These are phyloP conservation scores for Tetrapisispora fleetii DNA, from an alignment of 805 yeast species.

Conservation along the genomic window DNA sequence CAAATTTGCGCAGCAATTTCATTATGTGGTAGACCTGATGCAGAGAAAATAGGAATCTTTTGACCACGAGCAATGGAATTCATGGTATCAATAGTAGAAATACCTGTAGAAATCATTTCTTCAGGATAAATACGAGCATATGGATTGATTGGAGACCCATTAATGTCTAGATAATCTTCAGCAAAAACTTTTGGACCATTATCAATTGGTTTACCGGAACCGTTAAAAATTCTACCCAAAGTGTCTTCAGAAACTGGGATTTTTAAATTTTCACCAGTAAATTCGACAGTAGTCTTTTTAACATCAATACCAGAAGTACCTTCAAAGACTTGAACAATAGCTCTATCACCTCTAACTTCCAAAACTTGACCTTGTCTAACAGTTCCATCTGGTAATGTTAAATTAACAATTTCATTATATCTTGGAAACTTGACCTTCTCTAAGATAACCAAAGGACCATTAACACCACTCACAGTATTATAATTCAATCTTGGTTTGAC, in stretches of 20 bases:
- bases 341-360: slow-evolving; percentile 94
- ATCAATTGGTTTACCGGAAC: slow-evolving; percentile 97
- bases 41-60: slow-evolving; percentile 97
- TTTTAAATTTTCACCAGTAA: slow-evolving; percentile 88
- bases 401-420: slow-evolving; percentile 91
- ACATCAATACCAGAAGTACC: slow-evolving; percentile 99
- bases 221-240: slow-evolving; percentile 96
- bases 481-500: slow-evolving; percentile 85
- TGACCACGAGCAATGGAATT: slow-evolving; percentile 99
- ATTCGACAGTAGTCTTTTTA: slow-evolving; percentile 93
- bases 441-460: slow-evolving; percentile 92
- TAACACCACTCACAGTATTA: slow-evolving; percentile 96
- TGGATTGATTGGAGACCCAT: slow-evolving; percentile 98
- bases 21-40: slow-evolving; percentile 98
- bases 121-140: slow-evolving; percentile 97
- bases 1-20: slow-evolving; percentile 99
- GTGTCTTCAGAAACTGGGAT: slow-evolving; percentile 95
- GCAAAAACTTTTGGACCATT: slow-evolving; percentile 98
- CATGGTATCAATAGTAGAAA: slow-evolving; percentile 98
- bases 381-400: slow-evolving; percentile 93
- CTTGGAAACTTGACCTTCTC: slow-evolving; percentile 83
- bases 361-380: slow-evolving; percentile 94
- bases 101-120: slow-evolving; percentile 99
- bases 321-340: slow-evolving; percentile 97
- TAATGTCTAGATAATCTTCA: slow-evolving; percentile 95